A percentile compares a stretch with the other conserved stretches of the same genome.
These are phyloP conservation scores for Paraphysoderma sedebokerense DNA, from an alignment of 371 early-diverging fungal genomes.

Conservation along the genomic window DNA sequence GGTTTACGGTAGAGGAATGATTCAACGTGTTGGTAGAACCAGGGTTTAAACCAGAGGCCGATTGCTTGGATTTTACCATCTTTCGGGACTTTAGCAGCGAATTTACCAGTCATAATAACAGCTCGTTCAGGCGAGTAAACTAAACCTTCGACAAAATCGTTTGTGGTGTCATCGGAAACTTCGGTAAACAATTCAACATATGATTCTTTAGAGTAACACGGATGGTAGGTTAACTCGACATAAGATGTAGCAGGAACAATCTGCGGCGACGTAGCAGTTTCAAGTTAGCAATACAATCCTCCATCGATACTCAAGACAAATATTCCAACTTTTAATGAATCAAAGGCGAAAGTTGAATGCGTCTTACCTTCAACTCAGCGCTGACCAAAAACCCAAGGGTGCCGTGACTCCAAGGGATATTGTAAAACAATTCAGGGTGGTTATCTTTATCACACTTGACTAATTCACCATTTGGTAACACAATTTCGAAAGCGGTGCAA, in stretches of 20 bases:
- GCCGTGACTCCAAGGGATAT: conserved; percentile 26
- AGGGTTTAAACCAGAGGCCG: conserved; percentile 20
- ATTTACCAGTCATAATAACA: conserved; percentile 19
- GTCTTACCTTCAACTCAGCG: conserved; percentile 18
- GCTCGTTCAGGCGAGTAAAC: conserved; percentile 14
- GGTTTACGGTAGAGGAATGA: conserved; percentile 9
- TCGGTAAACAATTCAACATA: not conserved
- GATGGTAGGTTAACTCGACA: conserved; percentile 12
- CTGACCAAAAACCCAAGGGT: conserved; percentile 20
- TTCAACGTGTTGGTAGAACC: conserved; percentile 23
- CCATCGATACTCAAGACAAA: no score
- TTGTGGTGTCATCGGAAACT: conserved; percentile 5
- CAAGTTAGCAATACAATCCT: no score
- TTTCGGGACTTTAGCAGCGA: conserved; percentile 5
- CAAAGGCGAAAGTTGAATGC: no score
- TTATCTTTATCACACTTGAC: conserved; percentile 13
- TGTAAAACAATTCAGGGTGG: conserved; percentile 21
- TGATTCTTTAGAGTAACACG: conserved; percentile 8
- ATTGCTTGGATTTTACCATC: conserved; percentile 12
- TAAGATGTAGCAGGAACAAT: conserved; percentile 1
- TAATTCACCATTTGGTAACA: conserved; percentile 14
- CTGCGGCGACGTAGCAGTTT: no score
- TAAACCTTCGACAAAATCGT: conserved; percentile 19
- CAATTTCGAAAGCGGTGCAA: conserved; percentile 15
- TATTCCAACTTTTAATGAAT: no score